A percentile compares a stretch with the other conserved stretches of the same genome.
Evolutionary conservation across 129 eudicot genomes (phyloP).

Genomic region (Tagetes patula): DNA sequence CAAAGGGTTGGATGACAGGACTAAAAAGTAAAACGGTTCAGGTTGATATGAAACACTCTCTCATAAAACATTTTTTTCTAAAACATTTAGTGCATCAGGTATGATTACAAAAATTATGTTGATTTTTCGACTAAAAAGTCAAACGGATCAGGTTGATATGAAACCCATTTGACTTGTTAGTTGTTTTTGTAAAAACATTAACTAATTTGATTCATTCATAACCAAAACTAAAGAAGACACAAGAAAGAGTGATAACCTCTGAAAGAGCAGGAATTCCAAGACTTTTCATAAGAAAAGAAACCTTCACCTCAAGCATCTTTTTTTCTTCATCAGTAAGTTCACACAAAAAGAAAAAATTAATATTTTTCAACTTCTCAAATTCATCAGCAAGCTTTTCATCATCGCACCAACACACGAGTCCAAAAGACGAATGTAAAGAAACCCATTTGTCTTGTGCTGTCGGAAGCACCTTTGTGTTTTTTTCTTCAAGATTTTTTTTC

Average conservation of each 20-base stretch:
- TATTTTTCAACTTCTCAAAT: conserved; percentile 41
- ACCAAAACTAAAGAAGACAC: background rate
- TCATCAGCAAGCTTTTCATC: conserved; percentile 66
- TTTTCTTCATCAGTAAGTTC: conserved; percentile 55
- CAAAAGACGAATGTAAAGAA: conserved; percentile 67
- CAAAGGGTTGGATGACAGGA: background rate
- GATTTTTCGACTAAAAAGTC: too few relatives aligned
- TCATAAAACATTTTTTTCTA: background rate
- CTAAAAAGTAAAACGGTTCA: background rate
- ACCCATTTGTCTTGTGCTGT: conserved; percentile 82
- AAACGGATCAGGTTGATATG: background rate
- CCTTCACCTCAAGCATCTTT: conserved; percentile 31
- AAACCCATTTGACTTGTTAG: background rate
- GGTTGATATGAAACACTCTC: background rate
- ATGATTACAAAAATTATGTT: background rate
- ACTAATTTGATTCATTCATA: background rate
- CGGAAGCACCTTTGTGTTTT: conserved; percentile 69
- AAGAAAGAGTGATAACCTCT: conserved; percentile 41
- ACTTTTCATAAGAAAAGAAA: conserved; percentile 44
- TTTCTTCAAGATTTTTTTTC: conserved; percentile 51
- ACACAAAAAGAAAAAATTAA: conserved; percentile 65
- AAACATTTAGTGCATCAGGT: background rate
- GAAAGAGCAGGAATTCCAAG: conserved; percentile 76
- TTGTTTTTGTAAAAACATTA: background rate
- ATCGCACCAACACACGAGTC: conserved; percentile 66